phyloP scores from a whole-genome alignment of 1,139 yeast species.

The Wickerhamomyces sp. region DNA sequence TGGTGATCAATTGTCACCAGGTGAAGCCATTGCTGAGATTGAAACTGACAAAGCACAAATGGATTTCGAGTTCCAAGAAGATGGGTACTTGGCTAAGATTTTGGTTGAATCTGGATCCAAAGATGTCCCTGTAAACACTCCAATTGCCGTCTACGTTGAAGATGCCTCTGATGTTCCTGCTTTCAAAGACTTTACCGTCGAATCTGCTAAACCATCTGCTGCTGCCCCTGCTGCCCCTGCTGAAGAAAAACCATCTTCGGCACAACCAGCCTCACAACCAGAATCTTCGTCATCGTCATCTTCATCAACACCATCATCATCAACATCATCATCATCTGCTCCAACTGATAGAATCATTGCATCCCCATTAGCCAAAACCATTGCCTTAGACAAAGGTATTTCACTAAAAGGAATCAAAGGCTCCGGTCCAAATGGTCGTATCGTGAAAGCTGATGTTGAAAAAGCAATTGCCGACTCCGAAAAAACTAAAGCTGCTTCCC shows the following conservation, averaged over 20 bases:
- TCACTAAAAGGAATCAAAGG: slow-evolving; percentile 83
- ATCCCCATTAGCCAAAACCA: slow-evolving; percentile 89
- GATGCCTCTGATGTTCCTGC: slow-evolving; percentile 81
- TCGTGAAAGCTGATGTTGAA: slow-evolving; percentile 87
- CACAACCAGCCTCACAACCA: slow-evolving; percentile 9
- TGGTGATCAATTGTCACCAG: slow-evolving; percentile 84
- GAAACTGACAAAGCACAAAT: slow-evolving; percentile 98
- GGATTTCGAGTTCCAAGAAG: slow-evolving; percentile 99
- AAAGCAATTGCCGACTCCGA: slow-evolving; percentile 43
- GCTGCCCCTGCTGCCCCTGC: slow-evolving; percentile 18
- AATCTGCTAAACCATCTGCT: slow-evolving; percentile 33
- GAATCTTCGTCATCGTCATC: slow-evolving; percentile 10
- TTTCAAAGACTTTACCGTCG: slow-evolving; percentile 81
- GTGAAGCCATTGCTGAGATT: slow-evolving; percentile 93
- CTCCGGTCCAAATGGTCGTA: slow-evolving; percentile 93
- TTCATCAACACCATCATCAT: not conserved
- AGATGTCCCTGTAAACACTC: slow-evolving; percentile 89
- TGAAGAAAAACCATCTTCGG: slow-evolving; percentile 11
- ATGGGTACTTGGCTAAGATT: slow-evolving; percentile 90
- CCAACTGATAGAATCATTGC: slow-evolving; percentile 75
- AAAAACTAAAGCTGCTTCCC: slow-evolving; percentile 39
- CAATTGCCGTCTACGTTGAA: slow-evolving; percentile 96
- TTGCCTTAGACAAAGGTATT: slow-evolving; percentile 91
- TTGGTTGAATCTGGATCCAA: slow-evolving; percentile 81
- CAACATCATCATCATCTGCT: slow-evolving; percentile 24